A percentile compares a stretch with the other conserved stretches of the same genome.
phyloP scores from a whole-genome alignment of 768 basidiomycete species.

The Rhodocollybia butyracea region DNA sequence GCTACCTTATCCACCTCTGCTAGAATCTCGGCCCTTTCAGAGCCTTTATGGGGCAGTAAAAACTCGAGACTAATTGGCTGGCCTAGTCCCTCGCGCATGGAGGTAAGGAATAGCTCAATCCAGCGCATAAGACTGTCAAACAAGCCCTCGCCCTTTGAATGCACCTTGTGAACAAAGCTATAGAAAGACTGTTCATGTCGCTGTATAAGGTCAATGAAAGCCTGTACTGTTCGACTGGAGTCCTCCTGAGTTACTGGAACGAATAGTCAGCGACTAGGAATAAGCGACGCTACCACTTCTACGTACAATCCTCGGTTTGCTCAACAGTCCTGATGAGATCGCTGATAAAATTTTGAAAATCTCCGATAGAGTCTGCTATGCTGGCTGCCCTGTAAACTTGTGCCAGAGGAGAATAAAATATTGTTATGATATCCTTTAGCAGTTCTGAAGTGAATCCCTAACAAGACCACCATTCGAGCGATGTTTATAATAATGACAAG shows the following conservation, averaged over 20 bases:
- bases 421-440: conserved; percentile 97
- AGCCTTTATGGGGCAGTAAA: conserved; percentile 78
- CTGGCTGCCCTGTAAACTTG: conserved; percentile 97
- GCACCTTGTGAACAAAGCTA: conserved; percentile 96
- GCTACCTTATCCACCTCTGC: conserved; percentile 87
- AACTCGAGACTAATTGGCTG: conserved; percentile 79
- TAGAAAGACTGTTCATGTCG: conserved; percentile 97
- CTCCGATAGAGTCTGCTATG: conserved; percentile 89
- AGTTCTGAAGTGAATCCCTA: conserved; percentile 94
- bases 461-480: too few species aligned
- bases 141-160: conserved; percentile 91
- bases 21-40: conserved; percentile 74
- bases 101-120: conserved; percentile 93
- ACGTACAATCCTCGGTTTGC: conserved; percentile 82
- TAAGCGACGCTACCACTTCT: neutral
- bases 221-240: conserved; percentile 82
- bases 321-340: conserved; percentile 96
- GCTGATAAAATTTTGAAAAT: conserved; percentile 91
- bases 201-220: conserved; percentile 89
- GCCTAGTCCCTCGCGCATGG: conserved; percentile 87
- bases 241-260: conserved; percentile 82
- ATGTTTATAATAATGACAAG: neutral
- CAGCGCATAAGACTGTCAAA: conserved; percentile 95
- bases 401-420: conserved; percentile 95
- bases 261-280: neutral